Base-by-base conservation (phyloP, 495 filamentous ascomycete genomes). In the Schizothecium vesticola region DNA sequence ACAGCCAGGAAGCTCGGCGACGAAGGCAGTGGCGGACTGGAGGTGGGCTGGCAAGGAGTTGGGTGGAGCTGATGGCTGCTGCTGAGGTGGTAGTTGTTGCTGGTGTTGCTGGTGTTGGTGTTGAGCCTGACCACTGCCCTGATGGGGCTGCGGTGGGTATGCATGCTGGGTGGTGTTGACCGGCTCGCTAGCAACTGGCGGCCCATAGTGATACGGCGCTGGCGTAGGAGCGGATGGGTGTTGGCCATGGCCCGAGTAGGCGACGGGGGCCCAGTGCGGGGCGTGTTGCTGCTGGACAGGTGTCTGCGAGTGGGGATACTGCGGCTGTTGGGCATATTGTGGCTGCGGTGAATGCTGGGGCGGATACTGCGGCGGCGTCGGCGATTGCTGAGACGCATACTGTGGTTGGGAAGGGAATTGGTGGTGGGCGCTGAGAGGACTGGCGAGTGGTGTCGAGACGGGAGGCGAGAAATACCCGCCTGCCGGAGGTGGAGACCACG, bases 1-100 rank as follows among this genome's bases (percentile, higher is more conserved):
- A 1, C 59, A 72, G 10, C 70, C 70, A 23, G 25, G 60, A 13
- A 72, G 64, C 28, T 72, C 70, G 8, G 70, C 64, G 61, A 69
- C 25, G 28, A 72, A 72, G 3, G 36, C 36, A 51, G 43, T 51
- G 43, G 43, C 43, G 6, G 13, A n/a, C 19, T 51, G 43, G 43
- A 51, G 43, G 19, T 51, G 43, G 43, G 43, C 43, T 8, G 43
- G 43, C 43, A 51, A 51, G n/a, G 31, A 33, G 12, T 6, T 51
- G 43, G 19, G 0, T 8, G 43, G 43, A 51, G 19, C 6, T n/a
- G 43, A 0, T 9, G 16, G 36, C 16, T 51, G 36, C 16, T 51
- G 36, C 36, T 51, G 36, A n/a, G 36, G 1, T n/a, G 43, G 19
- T 19, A n/a, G 6, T n/a, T n/a, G 43, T 19, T 51, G 43, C 16